Conservation (phyloP, 2,329 filamentous ascomycete species). For the Cadophora malorum region DNA sequence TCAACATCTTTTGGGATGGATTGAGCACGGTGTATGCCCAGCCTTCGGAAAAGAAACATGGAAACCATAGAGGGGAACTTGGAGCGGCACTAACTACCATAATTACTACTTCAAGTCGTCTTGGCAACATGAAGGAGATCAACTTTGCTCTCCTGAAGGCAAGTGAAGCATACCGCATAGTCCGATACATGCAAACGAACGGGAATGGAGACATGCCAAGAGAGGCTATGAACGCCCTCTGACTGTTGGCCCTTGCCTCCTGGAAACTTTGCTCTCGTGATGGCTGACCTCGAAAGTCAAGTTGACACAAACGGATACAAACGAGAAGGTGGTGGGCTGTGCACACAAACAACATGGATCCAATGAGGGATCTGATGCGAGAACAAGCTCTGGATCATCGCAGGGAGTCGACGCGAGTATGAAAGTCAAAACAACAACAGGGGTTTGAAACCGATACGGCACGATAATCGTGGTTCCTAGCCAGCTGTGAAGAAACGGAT, state of each 20-base stretch:
- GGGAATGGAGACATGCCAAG: constrained; percentile 17
- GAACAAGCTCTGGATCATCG: constrained; percentile 6
- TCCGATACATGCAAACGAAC: not conserved
- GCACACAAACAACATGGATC: constrained; percentile 4
- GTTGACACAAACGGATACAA: not conserved
- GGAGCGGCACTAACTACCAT: constrained; percentile 10
- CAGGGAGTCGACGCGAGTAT: not conserved
- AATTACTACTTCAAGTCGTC: not conserved
- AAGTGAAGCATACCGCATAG: not conserved
- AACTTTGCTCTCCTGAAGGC: not conserved
- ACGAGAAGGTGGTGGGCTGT: not conserved
- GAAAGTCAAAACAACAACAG: constrained; percentile 10
- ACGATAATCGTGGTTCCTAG: not conserved
- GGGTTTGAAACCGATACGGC: not conserved
- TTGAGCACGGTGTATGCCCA: constrained; percentile 28
- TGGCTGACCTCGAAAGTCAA: not conserved
- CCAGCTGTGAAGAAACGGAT: not conserved
- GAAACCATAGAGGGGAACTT: constrained; percentile 9
- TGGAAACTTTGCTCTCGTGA: not conserved
- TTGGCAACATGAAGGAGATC: constrained; percentile 2
- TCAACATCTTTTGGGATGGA: constrained; percentile 10
- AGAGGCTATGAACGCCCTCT: constrained; percentile 14
- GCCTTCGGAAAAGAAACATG: constrained; percentile 22
- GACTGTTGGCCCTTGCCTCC: constrained; percentile 7
- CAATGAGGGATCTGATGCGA: not conserved